Conservation (phyloP, 768 basidiomycete species). For the Artomyces pyxidatus region DNA sequence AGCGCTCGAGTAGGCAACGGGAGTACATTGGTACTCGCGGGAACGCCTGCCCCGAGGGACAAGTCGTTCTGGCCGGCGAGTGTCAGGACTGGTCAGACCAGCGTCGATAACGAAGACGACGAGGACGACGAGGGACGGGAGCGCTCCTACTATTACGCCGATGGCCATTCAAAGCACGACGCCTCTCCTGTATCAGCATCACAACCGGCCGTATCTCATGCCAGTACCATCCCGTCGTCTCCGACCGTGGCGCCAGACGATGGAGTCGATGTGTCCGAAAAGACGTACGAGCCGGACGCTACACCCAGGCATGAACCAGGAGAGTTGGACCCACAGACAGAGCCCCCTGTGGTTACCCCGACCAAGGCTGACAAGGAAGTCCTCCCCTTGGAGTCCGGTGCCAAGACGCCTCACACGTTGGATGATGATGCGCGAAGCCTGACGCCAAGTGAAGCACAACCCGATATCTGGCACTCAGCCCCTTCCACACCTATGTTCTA, state of each 20-base stretch:
- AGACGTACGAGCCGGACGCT: background rate
- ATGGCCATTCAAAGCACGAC: constrained; percentile 4
- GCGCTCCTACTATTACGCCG: background rate
- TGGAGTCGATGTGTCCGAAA: no score
- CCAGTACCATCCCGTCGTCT: no score
- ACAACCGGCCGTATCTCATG: no score
- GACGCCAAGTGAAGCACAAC: constrained; percentile 1
- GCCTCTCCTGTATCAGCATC: no score
- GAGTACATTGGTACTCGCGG: constrained; percentile 28
- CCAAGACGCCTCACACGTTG: no score
- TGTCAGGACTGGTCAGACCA: constrained; percentile 22
- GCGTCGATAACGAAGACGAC: constrained; percentile 33
- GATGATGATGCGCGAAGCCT: constrained; percentile 3
- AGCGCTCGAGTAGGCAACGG: constrained; percentile 58
- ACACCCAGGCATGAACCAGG: background rate
- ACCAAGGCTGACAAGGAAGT: no score
- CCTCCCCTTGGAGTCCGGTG: no score
- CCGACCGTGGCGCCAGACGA: no score
- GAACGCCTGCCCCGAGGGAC: constrained; percentile 3
- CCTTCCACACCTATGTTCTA: constrained; percentile 13
- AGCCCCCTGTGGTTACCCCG: no score
- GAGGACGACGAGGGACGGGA: constrained; percentile 25
- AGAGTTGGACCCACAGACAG: no score
- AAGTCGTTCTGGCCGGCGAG: constrained; percentile 11
- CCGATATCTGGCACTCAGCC: constrained; percentile 13